Evolutionary conservation across 768 basidiomycete species (phyloP).

Genomic region (Mycena belliarum): DNA sequence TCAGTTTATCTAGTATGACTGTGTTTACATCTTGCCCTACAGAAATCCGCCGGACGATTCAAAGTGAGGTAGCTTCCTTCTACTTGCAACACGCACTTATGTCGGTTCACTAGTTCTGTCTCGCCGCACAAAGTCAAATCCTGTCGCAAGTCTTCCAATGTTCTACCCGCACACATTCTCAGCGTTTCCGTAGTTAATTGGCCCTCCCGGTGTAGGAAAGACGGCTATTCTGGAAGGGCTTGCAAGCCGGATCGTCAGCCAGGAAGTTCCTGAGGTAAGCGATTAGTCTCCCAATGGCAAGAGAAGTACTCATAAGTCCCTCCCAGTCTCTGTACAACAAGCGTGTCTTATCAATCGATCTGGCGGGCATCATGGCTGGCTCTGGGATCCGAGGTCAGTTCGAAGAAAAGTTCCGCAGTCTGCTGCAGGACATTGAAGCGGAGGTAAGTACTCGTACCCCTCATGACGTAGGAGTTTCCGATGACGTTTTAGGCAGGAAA

Average conservation of each 20-base stretch:
- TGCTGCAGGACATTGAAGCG: slow-evolving; percentile 88
- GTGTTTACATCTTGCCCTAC: background rate
- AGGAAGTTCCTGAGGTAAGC: slow-evolving; percentile 85
- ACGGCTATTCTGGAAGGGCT: slow-evolving; percentile 91
- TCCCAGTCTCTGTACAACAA: slow-evolving; percentile 80
- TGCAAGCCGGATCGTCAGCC: slow-evolving; percentile 82
- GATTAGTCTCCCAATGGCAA: slow-evolving; percentile 12
- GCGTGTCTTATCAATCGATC: slow-evolving; percentile 84
- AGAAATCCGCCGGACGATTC: slow-evolving; percentile 90
- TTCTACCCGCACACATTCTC: no score
- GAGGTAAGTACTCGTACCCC: slow-evolving; percentile 43
- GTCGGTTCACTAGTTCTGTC: no score
- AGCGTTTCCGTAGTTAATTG: slow-evolving; percentile 55
- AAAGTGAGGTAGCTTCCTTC: slow-evolving; percentile 55
- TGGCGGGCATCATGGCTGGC: slow-evolving; percentile 83
- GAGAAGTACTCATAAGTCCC: background rate
- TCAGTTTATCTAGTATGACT: background rate
- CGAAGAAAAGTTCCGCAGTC: slow-evolving; percentile 90
- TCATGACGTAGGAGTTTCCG: slow-evolving; percentile 7
- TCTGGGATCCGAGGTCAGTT: slow-evolving; percentile 92
- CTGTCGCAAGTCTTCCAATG: slow-evolving; percentile 58
- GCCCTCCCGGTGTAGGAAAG: slow-evolving; percentile 90
- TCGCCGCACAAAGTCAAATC: slow-evolving; percentile 88
- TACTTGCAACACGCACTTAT: no score
- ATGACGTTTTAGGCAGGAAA: slow-evolving; percentile 52